phyloP scores from a whole-genome alignment of 177 flowering plant species.

The Vitis hybrid region DNA sequence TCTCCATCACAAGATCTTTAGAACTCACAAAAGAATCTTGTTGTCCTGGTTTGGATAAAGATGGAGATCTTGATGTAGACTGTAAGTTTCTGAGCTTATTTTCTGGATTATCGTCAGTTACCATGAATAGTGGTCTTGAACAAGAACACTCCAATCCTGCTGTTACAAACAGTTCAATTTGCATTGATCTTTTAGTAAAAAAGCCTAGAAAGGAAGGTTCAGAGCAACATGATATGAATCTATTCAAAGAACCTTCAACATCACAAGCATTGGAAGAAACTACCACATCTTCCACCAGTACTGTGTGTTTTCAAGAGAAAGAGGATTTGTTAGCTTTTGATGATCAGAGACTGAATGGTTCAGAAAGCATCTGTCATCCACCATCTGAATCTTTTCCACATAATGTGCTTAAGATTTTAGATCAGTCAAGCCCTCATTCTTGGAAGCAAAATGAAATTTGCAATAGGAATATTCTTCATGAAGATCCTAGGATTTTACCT shows the following conservation, averaged over 20 bases:
- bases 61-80: conserved; percentile 21
- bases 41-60: conserved; percentile 19
- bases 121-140: conserved; percentile 11
- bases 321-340: conserved; percentile 18
- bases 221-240: conserved; percentile 17
- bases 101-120: conserved; percentile 31
- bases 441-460: conserved; percentile 17
- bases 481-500: conserved; percentile 15
- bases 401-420: conserved; percentile 7
- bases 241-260: conserved; percentile 15
- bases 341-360: conserved; percentile 13
- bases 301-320: background rate
- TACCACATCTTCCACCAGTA: background rate
- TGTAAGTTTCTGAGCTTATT: conserved; percentile 17
- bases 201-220: conserved; percentile 11
- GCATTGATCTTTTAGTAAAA: conserved; percentile 13
- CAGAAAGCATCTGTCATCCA: conserved; percentile 10
- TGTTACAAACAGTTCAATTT: conserved; percentile 13
- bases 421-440: conserved; percentile 23
- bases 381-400: conserved; percentile 10
- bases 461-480: conserved; percentile 6
- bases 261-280: conserved; percentile 3
- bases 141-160: conserved; percentile 8
- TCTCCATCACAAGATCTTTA: conserved; percentile 11
- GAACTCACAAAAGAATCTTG: conserved; percentile 19